These are phyloP conservation scores for Daldinia decipiens DNA, from an alignment of 495 filamentous ascomycete species.

Conservation along the genomic window DNA sequence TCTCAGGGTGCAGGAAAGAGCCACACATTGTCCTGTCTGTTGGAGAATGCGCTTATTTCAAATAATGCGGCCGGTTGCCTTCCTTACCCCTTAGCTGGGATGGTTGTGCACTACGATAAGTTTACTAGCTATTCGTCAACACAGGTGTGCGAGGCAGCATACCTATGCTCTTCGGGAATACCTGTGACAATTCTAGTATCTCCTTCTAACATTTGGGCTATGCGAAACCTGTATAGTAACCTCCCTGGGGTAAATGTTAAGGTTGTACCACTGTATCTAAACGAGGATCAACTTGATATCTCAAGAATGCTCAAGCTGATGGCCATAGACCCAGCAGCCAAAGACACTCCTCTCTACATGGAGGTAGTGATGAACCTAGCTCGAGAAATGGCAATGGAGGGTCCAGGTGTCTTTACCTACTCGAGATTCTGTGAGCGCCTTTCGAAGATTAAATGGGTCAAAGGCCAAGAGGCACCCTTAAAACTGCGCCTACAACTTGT, in stretches of 20 bases:
- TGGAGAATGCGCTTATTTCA: constrained; percentile 63
- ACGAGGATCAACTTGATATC: constrained; percentile 61
- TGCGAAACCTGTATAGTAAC: constrained; percentile 23
- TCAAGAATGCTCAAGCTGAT: constrained; percentile 65
- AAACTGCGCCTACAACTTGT: not conserved
- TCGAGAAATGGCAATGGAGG: constrained; percentile 52
- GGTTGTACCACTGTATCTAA: constrained; percentile 58
- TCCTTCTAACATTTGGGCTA: constrained; percentile 56
- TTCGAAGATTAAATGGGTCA: constrained; percentile 41
- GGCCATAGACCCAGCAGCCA: constrained; percentile 56
- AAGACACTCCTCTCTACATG: constrained; percentile 63
- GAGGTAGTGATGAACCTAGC: constrained; percentile 59
- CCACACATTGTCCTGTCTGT: constrained; percentile 68
- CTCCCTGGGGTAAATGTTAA: constrained; percentile 50
- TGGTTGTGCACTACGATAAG: constrained; percentile 67
- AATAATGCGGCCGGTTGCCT: constrained; percentile 13
- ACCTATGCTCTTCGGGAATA: constrained; percentile 57
- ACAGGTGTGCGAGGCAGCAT: constrained; percentile 67
- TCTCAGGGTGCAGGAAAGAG: constrained; percentile 72
- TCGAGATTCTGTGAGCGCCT: constrained; percentile 51
- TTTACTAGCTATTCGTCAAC: constrained; percentile 52
- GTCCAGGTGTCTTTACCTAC: constrained; percentile 54
- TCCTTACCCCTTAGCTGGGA: constrained; percentile 58
- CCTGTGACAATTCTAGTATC: constrained; percentile 65
- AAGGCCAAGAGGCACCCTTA: constrained; percentile 46